Conservation (phyloP, 495 filamentous ascomycete species). For the Evansstolkia leycettana region DNA sequence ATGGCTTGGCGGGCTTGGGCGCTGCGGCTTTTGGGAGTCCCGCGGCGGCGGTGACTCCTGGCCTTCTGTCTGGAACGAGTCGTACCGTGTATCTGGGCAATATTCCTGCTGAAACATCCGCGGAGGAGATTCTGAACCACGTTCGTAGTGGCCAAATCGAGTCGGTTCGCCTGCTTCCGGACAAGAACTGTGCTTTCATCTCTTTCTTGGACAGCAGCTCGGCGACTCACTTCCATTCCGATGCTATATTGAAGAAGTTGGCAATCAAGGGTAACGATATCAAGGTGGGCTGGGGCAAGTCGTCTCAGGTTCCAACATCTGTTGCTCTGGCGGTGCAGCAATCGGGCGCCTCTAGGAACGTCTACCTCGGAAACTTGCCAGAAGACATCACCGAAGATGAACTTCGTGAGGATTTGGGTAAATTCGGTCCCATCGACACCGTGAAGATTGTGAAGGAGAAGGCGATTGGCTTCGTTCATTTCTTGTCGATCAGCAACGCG, state of each 20-base stretch:
- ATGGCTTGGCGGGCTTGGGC: slow-evolving; percentile 50
- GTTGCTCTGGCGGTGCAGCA: slow-evolving; percentile 94
- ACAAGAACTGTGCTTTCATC: slow-evolving; percentile 99
- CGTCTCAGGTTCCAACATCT: slow-evolving; percentile 93
- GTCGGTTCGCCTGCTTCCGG: slow-evolving; percentile 85
- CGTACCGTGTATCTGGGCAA: slow-evolving; percentile 95
- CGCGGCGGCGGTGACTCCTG: slow-evolving; percentile 61
- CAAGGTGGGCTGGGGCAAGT: slow-evolving; percentile 99
- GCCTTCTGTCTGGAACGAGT: slow-evolving; percentile 79
- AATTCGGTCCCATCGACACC: slow-evolving; percentile 93
- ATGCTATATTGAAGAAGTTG: slow-evolving; percentile 98
- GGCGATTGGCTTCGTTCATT: slow-evolving; percentile 96
- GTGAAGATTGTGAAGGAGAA: slow-evolving; percentile 98
- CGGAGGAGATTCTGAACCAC: slow-evolving; percentile 94
- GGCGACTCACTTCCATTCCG: slow-evolving; percentile 96
- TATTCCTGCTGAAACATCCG: slow-evolving; percentile 94
- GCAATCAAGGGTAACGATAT: slow-evolving; percentile 97
- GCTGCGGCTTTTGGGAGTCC: slow-evolving; percentile 46
- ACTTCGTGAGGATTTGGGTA: slow-evolving; percentile 86
- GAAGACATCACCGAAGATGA: slow-evolving; percentile 88
- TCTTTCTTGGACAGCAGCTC: slow-evolving; percentile 96
- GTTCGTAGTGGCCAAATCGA: slow-evolving; percentile 97
- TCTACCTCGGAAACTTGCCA: slow-evolving; percentile 87
- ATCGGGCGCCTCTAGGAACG: slow-evolving; percentile 94
- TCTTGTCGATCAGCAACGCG: slow-evolving; percentile 92